A percentile compares a stretch with the other conserved stretches of the same genome.
These are phyloP conservation scores for Paramecium biaurelia DNA, from an alignment of 73 alveolate species.

Conservation along the genomic window DNA sequence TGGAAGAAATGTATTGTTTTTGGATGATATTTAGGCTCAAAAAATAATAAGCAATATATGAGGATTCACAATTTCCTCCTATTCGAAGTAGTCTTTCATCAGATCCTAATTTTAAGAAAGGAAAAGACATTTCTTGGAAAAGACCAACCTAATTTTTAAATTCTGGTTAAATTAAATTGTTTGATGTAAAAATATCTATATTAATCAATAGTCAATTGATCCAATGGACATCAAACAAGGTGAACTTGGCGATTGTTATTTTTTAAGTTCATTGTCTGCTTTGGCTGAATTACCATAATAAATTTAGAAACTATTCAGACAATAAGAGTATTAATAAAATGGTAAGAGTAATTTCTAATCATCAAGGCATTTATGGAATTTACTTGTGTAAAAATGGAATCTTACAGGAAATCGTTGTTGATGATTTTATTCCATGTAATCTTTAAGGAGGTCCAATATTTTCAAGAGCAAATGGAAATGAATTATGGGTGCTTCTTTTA, in stretches of 20 bases:
- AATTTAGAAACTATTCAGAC: constrained; percentile 67
- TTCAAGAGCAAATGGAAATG: constrained; percentile 79
- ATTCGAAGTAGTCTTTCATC: background rate
- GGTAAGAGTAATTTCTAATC: constrained; percentile 55
- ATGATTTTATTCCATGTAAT: constrained; percentile 88
- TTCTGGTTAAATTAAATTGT: background rate
- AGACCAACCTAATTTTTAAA: constrained; percentile 19
- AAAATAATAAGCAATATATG: background rate
- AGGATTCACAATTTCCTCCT: constrained; percentile 35
- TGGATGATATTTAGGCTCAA: background rate
- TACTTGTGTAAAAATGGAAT: constrained; percentile 86
- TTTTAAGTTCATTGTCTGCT: constrained; percentile 78
- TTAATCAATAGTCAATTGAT: constrained; percentile 64
- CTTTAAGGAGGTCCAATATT: constrained; percentile 86
- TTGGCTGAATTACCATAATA: constrained; percentile 78
- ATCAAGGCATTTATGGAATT: constrained; percentile 65
- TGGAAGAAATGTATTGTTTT: background rate
- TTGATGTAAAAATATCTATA: background rate
- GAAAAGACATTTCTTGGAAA: constrained; percentile 10
- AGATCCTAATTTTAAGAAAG: background rate
- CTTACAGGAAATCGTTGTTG: constrained; percentile 86
- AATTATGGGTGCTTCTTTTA: constrained; percentile 83
- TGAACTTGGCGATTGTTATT: constrained; percentile 84
- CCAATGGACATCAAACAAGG: constrained; percentile 85
- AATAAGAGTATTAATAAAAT: constrained; percentile 65